A percentile compares a stretch with the other conserved stretches of the same genome.
Evolutionary conservation across 1,284 basidiomycete species (phyloP).

Genomic region (Schizophyllum amplum): DNA sequence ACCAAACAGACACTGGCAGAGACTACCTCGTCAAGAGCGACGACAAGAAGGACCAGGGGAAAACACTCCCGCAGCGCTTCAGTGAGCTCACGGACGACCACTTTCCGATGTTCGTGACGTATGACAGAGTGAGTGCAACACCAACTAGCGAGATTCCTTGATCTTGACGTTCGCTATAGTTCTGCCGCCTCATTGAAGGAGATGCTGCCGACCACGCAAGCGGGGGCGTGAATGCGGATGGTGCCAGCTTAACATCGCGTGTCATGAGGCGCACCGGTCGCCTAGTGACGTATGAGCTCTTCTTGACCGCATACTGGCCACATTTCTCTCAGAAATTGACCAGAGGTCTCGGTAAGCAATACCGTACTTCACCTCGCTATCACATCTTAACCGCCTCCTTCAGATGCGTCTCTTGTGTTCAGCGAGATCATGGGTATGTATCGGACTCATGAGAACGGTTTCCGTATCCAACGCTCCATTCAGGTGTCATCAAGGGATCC

Average conservation of each 20-base stretch:
- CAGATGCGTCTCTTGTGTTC: slow-evolving; percentile 58
- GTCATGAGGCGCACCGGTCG: slow-evolving; percentile 2
- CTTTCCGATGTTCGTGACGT: slow-evolving; percentile 64
- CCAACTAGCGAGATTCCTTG: slow-evolving; percentile 6
- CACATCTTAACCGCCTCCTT: background rate
- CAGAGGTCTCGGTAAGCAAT: slow-evolving; percentile 49
- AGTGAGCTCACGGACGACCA: slow-evolving; percentile 50
- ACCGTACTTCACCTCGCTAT: background rate
- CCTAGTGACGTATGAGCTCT: slow-evolving; percentile 43
- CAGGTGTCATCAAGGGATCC: slow-evolving; percentile 64
- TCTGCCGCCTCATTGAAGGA: slow-evolving; percentile 34
- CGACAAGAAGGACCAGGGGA: slow-evolving; percentile 36
- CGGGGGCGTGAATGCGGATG: slow-evolving; percentile 1
- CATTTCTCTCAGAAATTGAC: slow-evolving; percentile 48
- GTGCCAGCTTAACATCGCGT: background rate
- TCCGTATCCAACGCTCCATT: background rate
- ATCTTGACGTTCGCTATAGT: slow-evolving; percentile 20
- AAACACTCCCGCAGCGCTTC: slow-evolving; percentile 46
- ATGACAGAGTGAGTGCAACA: slow-evolving; percentile 29
- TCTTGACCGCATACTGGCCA: slow-evolving; percentile 52
- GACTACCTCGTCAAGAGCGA: slow-evolving; percentile 38
- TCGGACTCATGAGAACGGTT: background rate
- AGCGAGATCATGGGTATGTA: slow-evolving; percentile 57
- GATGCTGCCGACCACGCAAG: slow-evolving; percentile 22
- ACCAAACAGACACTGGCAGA: slow-evolving; percentile 16